phyloP scores from a whole-genome alignment of 768 basidiomycete genomes.

The Hygrocybe punicea region DNA sequence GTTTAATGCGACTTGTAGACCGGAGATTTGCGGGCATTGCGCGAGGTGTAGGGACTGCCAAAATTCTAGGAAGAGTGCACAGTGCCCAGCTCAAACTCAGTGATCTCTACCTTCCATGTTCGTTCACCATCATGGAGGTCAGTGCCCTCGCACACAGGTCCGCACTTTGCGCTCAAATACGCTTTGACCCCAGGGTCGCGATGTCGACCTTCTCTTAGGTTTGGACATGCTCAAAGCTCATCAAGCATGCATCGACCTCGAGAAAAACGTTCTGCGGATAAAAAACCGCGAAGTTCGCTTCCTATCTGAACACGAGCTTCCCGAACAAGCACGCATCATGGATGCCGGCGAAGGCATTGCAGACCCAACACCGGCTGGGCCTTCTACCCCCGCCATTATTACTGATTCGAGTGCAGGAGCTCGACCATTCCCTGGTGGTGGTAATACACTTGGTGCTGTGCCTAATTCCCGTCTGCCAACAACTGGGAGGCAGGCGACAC shows the following conservation, averaged over 20 bases:
- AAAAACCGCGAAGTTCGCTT: constrained; percentile 86
- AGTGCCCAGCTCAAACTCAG: constrained; percentile 87
- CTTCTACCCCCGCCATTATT: constrained; percentile 13
- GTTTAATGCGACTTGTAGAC: constrained; percentile 92
- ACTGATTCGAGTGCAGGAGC: constrained; percentile 5
- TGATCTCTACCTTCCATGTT: constrained; percentile 80
- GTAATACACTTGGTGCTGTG: constrained; percentile 54
- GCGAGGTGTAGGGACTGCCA: constrained; percentile 89
- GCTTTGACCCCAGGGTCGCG: constrained; percentile 58
- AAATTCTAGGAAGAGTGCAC: constrained; percentile 92
- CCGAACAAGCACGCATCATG: constrained; percentile 63
- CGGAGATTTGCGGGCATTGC: constrained; percentile 85
- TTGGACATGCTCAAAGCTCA: constrained; percentile 99
- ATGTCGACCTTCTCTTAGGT: constrained; percentile 94
- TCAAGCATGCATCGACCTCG: constrained; percentile 92
- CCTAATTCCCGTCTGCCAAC: constrained; percentile 22
- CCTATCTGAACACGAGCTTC: constrained; percentile 91
- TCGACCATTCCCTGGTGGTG: constrained; percentile 63
- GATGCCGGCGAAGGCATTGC: constrained; percentile 27
- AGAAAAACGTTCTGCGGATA: constrained; percentile 87
- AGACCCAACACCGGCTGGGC: constrained; percentile 17
- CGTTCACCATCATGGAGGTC: constrained; percentile 95
- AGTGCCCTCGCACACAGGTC: constrained; percentile 9
- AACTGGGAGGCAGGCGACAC: constrained; percentile 22
- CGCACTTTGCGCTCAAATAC: background rate